A percentile compares a stretch with the other conserved stretches of the same genome.
Conservation (phyloP, 2,329 filamentous ascomycete genomes). For the Dactylellina cionopaga region DNA sequence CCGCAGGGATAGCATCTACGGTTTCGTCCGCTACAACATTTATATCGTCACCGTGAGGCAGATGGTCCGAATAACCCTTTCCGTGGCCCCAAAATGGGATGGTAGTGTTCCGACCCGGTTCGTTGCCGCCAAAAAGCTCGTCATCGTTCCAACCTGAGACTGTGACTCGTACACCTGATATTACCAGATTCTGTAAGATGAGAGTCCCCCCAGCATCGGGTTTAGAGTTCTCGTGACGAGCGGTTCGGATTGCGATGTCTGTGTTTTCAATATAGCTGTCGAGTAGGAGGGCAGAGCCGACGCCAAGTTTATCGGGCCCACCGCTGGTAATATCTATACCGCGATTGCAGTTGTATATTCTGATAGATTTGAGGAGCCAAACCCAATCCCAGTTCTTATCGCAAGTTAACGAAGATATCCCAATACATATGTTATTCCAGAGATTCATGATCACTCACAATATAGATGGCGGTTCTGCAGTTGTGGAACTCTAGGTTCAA, state of each 20-base stretch:
- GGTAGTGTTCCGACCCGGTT: slow-evolving; percentile 30
- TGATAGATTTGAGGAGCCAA: slow-evolving; percentile 78
- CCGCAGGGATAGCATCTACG: slow-evolving; percentile 21
- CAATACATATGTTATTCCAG: not conserved
- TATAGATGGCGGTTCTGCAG: slow-evolving; percentile 83
- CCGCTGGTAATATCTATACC: slow-evolving; percentile 81
- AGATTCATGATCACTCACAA: slow-evolving; percentile 59
- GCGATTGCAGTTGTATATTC: slow-evolving; percentile 76
- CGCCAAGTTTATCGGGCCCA: slow-evolving; percentile 72
- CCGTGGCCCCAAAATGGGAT: slow-evolving; percentile 50
- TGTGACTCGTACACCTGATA: slow-evolving; percentile 66
- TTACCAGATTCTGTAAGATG: slow-evolving; percentile 70
- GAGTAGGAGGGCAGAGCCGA: slow-evolving; percentile 83
- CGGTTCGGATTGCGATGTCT: slow-evolving; percentile 77
- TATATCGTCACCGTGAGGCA: slow-evolving; percentile 32
- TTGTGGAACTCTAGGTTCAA: slow-evolving; percentile 83
- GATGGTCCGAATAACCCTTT: slow-evolving; percentile 37
- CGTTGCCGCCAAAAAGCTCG: slow-evolving; percentile 38
- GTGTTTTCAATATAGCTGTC: slow-evolving; percentile 84
- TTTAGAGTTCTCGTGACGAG: slow-evolving; percentile 57
- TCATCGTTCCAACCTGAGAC: slow-evolving; percentile 60
- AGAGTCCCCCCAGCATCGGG: slow-evolving; percentile 69
- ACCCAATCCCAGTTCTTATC: slow-evolving; percentile 84
- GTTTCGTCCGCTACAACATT: slow-evolving; percentile 48
- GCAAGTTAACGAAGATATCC: not conserved